Base-by-base conservation (phyloP, 2,329 filamentous ascomycete genomes). In the Biscogniauxia mediterranea region DNA sequence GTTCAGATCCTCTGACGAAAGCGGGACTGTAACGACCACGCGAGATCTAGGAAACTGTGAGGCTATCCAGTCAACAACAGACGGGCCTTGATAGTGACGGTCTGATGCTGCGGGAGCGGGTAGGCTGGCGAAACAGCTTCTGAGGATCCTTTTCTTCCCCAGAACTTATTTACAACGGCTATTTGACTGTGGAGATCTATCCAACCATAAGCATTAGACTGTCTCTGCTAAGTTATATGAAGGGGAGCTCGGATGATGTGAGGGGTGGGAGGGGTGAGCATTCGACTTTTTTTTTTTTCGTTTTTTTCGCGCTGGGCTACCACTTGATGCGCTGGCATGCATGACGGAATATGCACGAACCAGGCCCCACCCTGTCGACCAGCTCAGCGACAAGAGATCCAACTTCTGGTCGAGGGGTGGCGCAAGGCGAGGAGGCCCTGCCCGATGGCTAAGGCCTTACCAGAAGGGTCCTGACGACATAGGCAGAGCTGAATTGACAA, bases 331-430 rank as follows among this genome's bases (percentile, higher is more conserved):
- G 80, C 75, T 82, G 80, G 80, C 82, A 84, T 85, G 82, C 82
- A 85, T 83, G 80, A 83, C 80, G 81, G 81, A 79, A 82, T 79
- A 81, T 83, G 83, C 81, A 83, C 73, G 76, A 79, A 74, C 76
- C 73, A 76, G 77, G 76, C 73, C 76, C 76, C 70, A 78, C 77
- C 75, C 72, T 72, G 75, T 74, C 72, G 74, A 77, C 76, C 77
- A 79, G 73, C 76, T 75, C 78, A 78, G 76, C 76, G 68, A 70
- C 63, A 66, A 61, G 62, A 71, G 66, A 68, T 69, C 67, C 65
- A 69, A 70, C 66, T 69, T 66, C 64, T 70, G 65, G 69, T 62
- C 68, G 65, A 71, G 68, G 67, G 66, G 71, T 72, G 70, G 71
- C 71, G 70, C 70, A 73, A 68, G 68, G 71, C 70, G 67, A 72